Evolutionary conservation across 805 yeast genomes (phyloP).

Genomic region (Scheffersomyces spartinae): DNA sequence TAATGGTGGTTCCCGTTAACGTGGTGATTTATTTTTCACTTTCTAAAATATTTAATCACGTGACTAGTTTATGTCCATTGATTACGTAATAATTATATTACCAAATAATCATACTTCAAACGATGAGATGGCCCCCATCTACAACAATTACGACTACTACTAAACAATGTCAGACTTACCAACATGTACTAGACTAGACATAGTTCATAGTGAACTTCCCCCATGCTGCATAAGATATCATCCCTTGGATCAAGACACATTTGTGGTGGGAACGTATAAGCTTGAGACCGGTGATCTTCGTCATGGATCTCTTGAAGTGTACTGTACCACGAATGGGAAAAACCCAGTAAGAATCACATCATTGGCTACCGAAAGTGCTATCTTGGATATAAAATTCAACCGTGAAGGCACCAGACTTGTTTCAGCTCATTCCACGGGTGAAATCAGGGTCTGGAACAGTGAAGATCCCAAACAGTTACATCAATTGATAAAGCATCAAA

Average conservation of each 20-base stretch:
- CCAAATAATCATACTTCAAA: no score
- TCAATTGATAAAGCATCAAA: conserved; percentile 22
- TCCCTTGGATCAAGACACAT: conserved; percentile 32
- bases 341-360: conserved; percentile 12
- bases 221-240: conserved; percentile 72
- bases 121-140: no score
- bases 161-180: no score
- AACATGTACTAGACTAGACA: no score
- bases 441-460: conserved; percentile 49
- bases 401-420: conserved; percentile 38
- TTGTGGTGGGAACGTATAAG: conserved; percentile 74
- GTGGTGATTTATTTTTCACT: no score
- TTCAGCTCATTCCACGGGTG: conserved; percentile 78
- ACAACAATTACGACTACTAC: no score
- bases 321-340: conserved; percentile 10
- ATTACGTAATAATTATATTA: no score
- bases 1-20: no score
- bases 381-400: conserved; percentile 64
- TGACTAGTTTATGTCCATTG: no score
- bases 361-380: conserved; percentile 41
- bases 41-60: no score
- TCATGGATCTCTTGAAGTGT: conserved; percentile 48
- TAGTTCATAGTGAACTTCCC: no score
- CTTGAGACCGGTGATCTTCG: conserved; percentile 50
- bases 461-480: conserved; percentile 9